phyloP scores from a whole-genome alignment of 306 rosid genomes.

The Clitoria ternatea region DNA sequence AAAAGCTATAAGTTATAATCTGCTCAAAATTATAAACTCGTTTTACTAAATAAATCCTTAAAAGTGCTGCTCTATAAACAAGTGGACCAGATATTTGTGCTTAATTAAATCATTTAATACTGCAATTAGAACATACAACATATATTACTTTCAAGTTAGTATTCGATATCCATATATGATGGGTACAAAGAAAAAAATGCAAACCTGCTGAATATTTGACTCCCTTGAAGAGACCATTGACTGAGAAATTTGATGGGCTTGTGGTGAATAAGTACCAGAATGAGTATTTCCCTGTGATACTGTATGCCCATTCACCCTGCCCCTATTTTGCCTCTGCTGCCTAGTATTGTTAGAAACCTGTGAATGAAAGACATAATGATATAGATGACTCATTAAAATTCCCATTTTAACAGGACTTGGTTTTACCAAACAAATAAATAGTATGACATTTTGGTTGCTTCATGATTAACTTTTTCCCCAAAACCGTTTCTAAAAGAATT shows the following conservation, averaged over 20 bases:
- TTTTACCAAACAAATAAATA: conserved; percentile 9
- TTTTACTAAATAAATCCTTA: too few species aligned
- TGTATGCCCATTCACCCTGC: conserved; percentile 61
- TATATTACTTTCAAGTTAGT: conserved; percentile 8
- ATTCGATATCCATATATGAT: conserved; percentile 2
- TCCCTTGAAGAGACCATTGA: conserved; percentile 42
- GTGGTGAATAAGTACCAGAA: conserved; percentile 34
- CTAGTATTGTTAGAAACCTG: conserved; percentile 62
- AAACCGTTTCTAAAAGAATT: background rate
- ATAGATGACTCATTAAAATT: background rate
- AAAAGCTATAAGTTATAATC: too few species aligned
- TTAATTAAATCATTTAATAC: conserved; percentile 6
- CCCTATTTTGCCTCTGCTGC: conserved; percentile 65
- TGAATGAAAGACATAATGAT: conserved; percentile 4
- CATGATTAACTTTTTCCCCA: background rate
- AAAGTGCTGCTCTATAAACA: too few species aligned
- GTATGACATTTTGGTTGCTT: conserved; percentile 12
- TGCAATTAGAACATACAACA: background rate
- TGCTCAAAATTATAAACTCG: too few species aligned
- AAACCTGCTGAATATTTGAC: conserved; percentile 61
- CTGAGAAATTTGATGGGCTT: conserved; percentile 45
- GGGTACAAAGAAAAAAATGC: background rate
- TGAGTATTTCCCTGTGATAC: conserved; percentile 45
- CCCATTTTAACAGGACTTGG: background rate
- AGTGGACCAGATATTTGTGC: conserved; percentile 10